phyloP scores from a whole-genome alignment of 768 basidiomycete genomes.

The Trametes cinnabarina region DNA sequence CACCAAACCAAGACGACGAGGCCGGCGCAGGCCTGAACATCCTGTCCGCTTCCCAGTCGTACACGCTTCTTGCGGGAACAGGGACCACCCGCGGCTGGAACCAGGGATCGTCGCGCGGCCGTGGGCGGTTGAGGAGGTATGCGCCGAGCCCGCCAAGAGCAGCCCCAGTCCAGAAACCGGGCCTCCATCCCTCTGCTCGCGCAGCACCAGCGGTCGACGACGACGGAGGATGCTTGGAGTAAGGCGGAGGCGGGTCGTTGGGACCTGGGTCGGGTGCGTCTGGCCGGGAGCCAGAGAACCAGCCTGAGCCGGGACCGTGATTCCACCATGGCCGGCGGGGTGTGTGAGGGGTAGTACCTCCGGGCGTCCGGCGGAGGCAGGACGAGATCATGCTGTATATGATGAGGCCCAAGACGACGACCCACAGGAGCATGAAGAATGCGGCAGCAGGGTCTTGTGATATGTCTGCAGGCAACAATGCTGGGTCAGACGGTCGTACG shows the following conservation, averaged over 20 bases:
- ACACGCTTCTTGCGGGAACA: conserved; percentile 29
- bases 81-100: conserved; percentile 11
- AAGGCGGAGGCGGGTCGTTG: conserved; percentile 52
- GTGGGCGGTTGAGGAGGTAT: conserved; percentile 46
- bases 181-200: conserved; percentile 46
- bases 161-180: conserved; percentile 87
- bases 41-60: conserved; percentile 61
- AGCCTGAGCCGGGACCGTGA: conserved; percentile 43
- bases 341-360: conserved; percentile 29
- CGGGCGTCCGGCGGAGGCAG: conserved; percentile 42
- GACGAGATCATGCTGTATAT: conserved; percentile 59
- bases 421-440: conserved; percentile 58
- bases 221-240: conserved; percentile 37
- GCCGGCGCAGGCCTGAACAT: conserved; percentile 27
- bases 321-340: conserved; percentile 37
- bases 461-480: neutral
- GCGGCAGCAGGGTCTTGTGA: conserved; percentile 42
- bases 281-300: conserved; percentile 49
- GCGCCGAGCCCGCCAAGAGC: conserved; percentile 69
- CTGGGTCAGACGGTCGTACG: neutral
- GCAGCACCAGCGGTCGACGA: conserved; percentile 31
- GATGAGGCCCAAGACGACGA: conserved; percentile 49
- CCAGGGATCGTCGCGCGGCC: conserved; percentile 26
- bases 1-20: conserved; percentile 24
- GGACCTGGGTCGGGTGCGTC: conserved; percentile 32